Conservation (phyloP, 495 filamentous ascomycete genomes). For the Articulospora tetracladia region DNA sequence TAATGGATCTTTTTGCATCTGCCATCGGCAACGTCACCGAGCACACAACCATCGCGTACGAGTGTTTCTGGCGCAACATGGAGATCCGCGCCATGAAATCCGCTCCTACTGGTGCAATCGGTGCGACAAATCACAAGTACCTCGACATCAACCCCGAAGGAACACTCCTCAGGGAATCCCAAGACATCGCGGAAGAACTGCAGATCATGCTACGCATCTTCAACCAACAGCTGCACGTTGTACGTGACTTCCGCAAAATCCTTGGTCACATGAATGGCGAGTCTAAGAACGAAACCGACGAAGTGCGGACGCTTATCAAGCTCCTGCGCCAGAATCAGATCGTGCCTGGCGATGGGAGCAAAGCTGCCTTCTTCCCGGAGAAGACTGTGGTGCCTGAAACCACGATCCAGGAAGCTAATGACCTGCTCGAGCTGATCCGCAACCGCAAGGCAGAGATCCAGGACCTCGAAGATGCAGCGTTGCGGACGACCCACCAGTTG, state of each 20-base stretch:
- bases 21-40: conserved; percentile 33
- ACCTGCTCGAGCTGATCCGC: conserved; percentile 8
- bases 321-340: conserved; percentile 1
- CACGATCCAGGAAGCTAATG: conserved; percentile 12
- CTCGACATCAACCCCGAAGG: conserved; percentile 68
- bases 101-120: not conserved
- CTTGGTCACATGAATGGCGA: conserved; percentile 11
- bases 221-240: conserved; percentile 51
- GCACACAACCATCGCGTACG: conserved; percentile 32
- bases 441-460: conserved; percentile 8
- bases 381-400: conserved; percentile 6
- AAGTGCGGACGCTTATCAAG: conserved; percentile 4
- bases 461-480: conserved; percentile 8
- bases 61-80: conserved; percentile 35
- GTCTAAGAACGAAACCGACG: conserved; percentile 13
- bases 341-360: not conserved
- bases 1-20: conserved; percentile 66
- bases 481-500: conserved; percentile 3
- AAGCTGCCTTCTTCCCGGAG: not conserved
- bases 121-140: conserved; percentile 32
- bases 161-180: conserved; percentile 57
- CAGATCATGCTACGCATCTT: conserved; percentile 65
- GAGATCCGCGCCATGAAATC: conserved; percentile 20
- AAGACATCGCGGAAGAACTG: conserved; percentile 71
- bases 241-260: conserved; percentile 50